Evolutionary conservation across 352 stramenopile species (phyloP).

Genomic region (Pythium phragmitis): DNA sequence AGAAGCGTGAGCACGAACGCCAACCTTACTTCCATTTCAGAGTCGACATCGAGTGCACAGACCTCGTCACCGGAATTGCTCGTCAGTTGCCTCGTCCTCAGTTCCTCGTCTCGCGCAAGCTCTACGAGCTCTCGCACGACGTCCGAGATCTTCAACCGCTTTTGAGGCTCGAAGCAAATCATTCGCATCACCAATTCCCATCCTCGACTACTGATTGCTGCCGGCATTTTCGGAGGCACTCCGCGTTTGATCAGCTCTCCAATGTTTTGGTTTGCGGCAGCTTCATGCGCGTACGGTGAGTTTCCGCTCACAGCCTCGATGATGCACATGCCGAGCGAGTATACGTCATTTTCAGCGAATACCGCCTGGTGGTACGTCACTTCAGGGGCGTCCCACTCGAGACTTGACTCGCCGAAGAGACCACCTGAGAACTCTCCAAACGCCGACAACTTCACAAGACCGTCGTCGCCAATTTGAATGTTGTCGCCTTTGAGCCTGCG

Average conservation of each 20-base stretch:
- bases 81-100: neutral
- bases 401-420: too few species aligned
- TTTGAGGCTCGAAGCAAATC: neutral
- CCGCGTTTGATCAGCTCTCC: neutral
- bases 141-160: slow-evolving; percentile 8
- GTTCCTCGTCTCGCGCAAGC: slow-evolving; percentile 2
- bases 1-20: neutral
- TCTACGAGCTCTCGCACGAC: slow-evolving; percentile 12
- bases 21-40: neutral
- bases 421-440: slow-evolving; percentile 9
- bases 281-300: slow-evolving; percentile 6
- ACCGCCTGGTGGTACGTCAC: neutral
- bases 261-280: neutral
- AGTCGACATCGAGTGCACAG: neutral
- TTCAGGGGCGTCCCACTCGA: slow-evolving; percentile 23
- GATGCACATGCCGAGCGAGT: slow-evolving; percentile 35
- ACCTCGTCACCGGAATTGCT: neutral
- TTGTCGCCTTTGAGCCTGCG: neutral
- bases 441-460: slow-evolving; percentile 11
- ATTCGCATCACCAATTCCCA: slow-evolving; percentile 13
- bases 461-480: slow-evolving; percentile 29
- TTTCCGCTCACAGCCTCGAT: slow-evolving; percentile 33
- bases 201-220: neutral
- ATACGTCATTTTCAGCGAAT: slow-evolving; percentile 10
- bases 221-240: neutral